Percentiles rank a stretch among this genome's conserved stretches.
Conservation (phyloP, 495 filamentous ascomycete species). For the Neurospora discreta region DNA sequence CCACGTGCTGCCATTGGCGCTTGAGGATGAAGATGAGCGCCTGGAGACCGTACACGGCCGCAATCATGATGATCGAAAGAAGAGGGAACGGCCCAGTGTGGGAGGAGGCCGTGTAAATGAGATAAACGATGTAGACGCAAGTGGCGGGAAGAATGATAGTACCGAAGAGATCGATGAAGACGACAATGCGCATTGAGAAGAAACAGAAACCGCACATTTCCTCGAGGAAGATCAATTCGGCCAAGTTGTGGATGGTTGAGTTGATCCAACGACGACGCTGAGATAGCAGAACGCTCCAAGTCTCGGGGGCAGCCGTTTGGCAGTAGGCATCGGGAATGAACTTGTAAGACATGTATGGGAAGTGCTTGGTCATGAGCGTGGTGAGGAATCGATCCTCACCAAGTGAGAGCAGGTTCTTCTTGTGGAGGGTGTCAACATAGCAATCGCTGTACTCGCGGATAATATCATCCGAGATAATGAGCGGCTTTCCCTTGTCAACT, state of each 20-base stretch:
- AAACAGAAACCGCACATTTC: constrained; percentile 98
- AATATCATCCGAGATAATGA: constrained; percentile 82
- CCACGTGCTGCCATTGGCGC: constrained; percentile 93
- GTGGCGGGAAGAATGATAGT: constrained; percentile 90
- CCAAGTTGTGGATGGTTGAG: constrained; percentile 91
- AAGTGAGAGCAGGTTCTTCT: constrained; percentile 91
- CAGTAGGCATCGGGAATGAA: constrained; percentile 90
- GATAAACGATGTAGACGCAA: constrained; percentile 78
- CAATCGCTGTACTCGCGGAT: constrained; percentile 81
- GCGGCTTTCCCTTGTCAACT: constrained; percentile 78
- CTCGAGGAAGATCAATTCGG: constrained; percentile 73
- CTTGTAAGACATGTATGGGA: constrained; percentile 91
- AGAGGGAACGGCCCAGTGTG: constrained; percentile 67
- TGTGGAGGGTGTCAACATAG: constrained; percentile 89
- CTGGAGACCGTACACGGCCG: constrained; percentile 88
- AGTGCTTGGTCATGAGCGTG: constrained; percentile 95
- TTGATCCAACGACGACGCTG: constrained; percentile 98
- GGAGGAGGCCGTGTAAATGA: constrained; percentile 70
- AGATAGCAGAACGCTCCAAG: constrained; percentile 84
- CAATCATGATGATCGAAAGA: constrained; percentile 80
- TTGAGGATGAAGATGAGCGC: constrained; percentile 92
- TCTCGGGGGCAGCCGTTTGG: constrained; percentile 84
- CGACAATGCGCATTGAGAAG: constrained; percentile 97
- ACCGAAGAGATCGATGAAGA: constrained; percentile 88
- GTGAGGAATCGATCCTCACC: constrained; percentile 97